A percentile compares a stretch with the other conserved stretches of the same genome.
Conservation (phyloP, 257 asterid species). For the Oldenlandia corymbosa region DNA sequence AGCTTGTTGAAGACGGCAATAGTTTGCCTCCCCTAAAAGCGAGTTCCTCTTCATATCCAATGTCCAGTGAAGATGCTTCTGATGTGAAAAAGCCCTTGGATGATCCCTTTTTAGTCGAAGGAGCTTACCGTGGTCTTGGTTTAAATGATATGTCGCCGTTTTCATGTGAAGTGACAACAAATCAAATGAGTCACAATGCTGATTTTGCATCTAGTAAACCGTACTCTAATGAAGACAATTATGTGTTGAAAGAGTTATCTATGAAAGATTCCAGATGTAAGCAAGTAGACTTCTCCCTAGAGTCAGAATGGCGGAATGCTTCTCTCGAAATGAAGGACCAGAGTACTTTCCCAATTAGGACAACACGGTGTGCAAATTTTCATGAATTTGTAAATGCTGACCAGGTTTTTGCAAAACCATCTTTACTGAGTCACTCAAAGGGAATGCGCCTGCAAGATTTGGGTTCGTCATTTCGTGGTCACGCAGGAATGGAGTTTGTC, state of each 20-base stretch:
- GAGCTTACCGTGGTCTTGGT: conserved; percentile 29
- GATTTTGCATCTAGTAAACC: conserved; percentile 25
- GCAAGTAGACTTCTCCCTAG: conserved; percentile 23
- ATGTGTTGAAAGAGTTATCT: conserved; percentile 20
- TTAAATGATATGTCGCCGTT: conserved; percentile 34
- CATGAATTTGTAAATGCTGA: conserved; percentile 26
- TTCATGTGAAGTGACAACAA: conserved; percentile 14
- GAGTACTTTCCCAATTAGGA: conserved; percentile 19
- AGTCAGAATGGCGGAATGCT: conserved; percentile 34
- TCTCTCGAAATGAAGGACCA: conserved; percentile 27
- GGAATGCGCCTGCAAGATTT: conserved; percentile 32
- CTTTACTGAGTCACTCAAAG: conserved; percentile 41
- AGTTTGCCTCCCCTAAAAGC: conserved; percentile 30
- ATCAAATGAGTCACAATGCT: conserved; percentile 19
- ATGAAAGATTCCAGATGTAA: conserved; percentile 28
- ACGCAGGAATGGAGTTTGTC: conserved; percentile 32
- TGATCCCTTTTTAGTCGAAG: conserved; percentile 30
- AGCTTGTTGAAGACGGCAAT: conserved; percentile 32
- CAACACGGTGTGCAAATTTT: conserved; percentile 27
- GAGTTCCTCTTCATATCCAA: conserved; percentile 22
- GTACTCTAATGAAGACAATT: conserved; percentile 27
- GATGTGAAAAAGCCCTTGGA: conserved; percentile 24
- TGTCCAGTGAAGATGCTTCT: conserved; percentile 26
- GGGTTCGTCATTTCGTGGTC: conserved; percentile 31
- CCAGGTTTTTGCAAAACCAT: conserved; percentile 32